These are phyloP conservation scores for Lodderomyces metapsilosis DNA, from an alignment of 1,139 yeast species.

Conservation along the genomic window DNA sequence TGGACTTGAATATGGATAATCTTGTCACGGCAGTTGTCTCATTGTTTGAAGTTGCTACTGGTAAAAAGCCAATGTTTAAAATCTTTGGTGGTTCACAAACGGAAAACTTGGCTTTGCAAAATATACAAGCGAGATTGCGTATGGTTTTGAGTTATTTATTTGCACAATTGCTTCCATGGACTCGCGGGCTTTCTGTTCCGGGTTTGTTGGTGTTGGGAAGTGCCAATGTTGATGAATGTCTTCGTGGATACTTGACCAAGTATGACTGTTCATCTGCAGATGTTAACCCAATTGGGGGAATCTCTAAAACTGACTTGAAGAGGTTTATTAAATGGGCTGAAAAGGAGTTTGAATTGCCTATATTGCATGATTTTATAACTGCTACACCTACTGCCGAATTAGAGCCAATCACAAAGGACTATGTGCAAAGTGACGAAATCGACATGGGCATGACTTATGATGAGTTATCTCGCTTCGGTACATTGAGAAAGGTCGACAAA, in stretches of 20 bases:
- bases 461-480: conserved; percentile 89
- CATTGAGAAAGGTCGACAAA: conserved; percentile 84
- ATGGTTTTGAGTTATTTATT: conserved; percentile 92
- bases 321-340: conserved; percentile 81
- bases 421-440: conserved; percentile 92
- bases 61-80: conserved; percentile 82
- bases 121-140: conserved; percentile 91
- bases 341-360: conserved; percentile 66
- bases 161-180: conserved; percentile 96
- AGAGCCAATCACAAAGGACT: conserved; percentile 89
- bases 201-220: conserved; percentile 90
- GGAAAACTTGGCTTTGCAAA: conserved; percentile 91
- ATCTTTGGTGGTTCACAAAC: conserved; percentile 90
- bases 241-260: conserved; percentile 92
- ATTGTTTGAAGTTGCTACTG: conserved; percentile 86
- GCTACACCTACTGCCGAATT: conserved; percentile 98
- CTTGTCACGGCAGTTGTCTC: conserved; percentile 71
- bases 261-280: conserved; percentile 98
- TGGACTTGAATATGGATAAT: conserved; percentile 87
- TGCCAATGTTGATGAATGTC: conserved; percentile 97
- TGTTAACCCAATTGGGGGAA: conserved; percentile 95
- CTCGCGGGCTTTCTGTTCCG: conserved; percentile 61
- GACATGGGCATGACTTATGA: conserved; percentile 99
- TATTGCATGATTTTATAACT: conserved; percentile 70
- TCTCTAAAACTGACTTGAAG: conserved; percentile 89